Evolutionary conservation across 768 basidiomycete species (phyloP).

Genomic region (Artomyces pyxidatus): DNA sequence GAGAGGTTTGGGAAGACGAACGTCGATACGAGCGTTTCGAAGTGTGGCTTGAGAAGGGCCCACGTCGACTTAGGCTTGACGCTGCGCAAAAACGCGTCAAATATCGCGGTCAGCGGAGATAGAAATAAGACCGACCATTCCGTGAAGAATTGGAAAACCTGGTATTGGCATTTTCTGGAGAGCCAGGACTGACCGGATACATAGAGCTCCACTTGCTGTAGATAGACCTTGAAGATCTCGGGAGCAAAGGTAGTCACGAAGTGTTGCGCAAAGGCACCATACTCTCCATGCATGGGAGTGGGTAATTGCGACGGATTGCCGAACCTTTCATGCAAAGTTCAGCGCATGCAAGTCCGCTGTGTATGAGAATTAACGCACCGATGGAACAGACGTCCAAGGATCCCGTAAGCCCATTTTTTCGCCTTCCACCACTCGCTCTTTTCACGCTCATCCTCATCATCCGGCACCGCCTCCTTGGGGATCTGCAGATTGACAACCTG

Average conservation of each 20-base stretch:
- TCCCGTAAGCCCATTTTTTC: constrained; percentile 91
- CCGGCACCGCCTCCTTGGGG: constrained; percentile 56
- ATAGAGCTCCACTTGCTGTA: constrained; percentile 61
- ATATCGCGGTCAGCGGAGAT: background rate
- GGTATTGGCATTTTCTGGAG: constrained; percentile 75
- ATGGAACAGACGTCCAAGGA: constrained; percentile 72
- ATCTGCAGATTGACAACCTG: constrained; percentile 66
- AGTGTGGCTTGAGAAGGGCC: constrained; percentile 79
- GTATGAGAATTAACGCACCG: constrained; percentile 30
- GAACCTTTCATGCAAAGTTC: constrained; percentile 36
- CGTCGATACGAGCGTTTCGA: constrained; percentile 64
- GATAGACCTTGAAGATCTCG: constrained; percentile 77
- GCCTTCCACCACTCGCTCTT: constrained; percentile 83
- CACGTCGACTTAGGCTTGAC: constrained; percentile 93
- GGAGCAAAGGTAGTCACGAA: constrained; percentile 77
- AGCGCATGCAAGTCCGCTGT: background rate
- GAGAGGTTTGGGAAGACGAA: constrained; percentile 86
- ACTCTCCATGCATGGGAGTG: constrained; percentile 57
- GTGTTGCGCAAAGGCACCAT: constrained; percentile 64
- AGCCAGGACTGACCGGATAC: constrained; percentile 73
- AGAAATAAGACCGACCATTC: constrained; percentile 55
- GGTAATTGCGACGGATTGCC: constrained; percentile 88
- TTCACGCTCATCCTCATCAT: constrained; percentile 70
- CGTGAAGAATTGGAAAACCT: constrained; percentile 78
- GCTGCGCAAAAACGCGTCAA: constrained; percentile 30